Percentiles rank a stretch among this genome's conserved stretches.
These are phyloP conservation scores for Rachicladosporium sp. DNA, from an alignment of 2,329 filamentous ascomycete genomes.

Conservation along the genomic window DNA sequence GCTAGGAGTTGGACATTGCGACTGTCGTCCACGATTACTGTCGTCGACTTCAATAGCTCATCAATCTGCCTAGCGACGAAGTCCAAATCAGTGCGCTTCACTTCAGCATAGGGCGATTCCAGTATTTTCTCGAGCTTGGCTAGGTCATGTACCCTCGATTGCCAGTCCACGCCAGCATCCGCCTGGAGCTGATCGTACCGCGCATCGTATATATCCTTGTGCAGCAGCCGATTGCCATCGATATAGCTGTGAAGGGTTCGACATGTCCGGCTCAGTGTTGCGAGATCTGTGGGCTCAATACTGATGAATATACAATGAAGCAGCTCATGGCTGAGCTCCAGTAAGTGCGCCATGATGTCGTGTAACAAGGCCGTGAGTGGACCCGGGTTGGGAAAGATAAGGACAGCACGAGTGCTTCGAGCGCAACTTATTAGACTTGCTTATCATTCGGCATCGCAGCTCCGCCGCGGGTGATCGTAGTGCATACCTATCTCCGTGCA, in stretches of 20 bases:
- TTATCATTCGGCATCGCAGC: no score
- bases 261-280: conserved; percentile 40
- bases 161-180: conserved; percentile 20
- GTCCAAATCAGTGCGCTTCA: conserved; percentile 28
- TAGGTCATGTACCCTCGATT: conserved; percentile 22
- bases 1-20: conserved; percentile 31
- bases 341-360: conserved; percentile 22
- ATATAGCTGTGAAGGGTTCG: conserved; percentile 42
- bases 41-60: conserved; percentile 14
- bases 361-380: no score
- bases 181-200: conserved; percentile 22
- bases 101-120: conserved; percentile 25
- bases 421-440: no score
- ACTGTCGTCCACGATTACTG: conserved; percentile 34
- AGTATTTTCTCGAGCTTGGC: conserved; percentile 35
- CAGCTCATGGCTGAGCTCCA: conserved; percentile 48
- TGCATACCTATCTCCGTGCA: no score
- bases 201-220: conserved; percentile 49
- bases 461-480: no score
- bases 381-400: no score
- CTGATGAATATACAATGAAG: conserved; percentile 48
- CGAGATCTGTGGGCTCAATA: conserved; percentile 46
- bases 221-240: conserved; percentile 46
- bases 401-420: no score
- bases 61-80: conserved; percentile 15